These are phyloP conservation scores for Akanthomyces uredinophilus DNA, from an alignment of 2,329 filamentous ascomycete genomes.

Conservation along the genomic window DNA sequence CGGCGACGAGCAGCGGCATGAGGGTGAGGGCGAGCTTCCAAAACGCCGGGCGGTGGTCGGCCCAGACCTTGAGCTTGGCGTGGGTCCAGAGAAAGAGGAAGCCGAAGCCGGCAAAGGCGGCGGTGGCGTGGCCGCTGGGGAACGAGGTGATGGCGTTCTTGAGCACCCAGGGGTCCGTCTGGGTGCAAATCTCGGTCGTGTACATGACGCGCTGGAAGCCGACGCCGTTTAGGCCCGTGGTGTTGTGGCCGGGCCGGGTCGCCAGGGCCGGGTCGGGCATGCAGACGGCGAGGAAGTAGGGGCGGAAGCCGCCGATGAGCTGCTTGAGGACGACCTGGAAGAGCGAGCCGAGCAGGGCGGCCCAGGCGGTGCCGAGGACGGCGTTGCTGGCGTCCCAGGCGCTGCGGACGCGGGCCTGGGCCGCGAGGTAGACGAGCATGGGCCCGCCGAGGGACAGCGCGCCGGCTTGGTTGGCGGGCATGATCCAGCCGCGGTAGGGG, in stretches of 20 bases:
- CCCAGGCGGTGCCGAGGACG: conserved; percentile 55
- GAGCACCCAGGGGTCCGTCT: conserved; percentile 46
- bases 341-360: conserved; percentile 53
- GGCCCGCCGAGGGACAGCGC: conserved; percentile 54
- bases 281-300: conserved; percentile 61
- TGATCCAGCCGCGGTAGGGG: conserved; percentile 56
- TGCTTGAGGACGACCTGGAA: conserved; percentile 64
- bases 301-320: conserved; percentile 58
- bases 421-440: conserved; percentile 49
- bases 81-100: conserved; percentile 66
- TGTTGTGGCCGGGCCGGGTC: conserved; percentile 30
- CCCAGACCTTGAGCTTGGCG: conserved; percentile 66
- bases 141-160: conserved; percentile 60
- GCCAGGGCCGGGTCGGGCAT: conserved; percentile 47
- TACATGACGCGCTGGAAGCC: conserved; percentile 60
- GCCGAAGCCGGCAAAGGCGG: conserved; percentile 58
- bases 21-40: conserved; percentile 60
- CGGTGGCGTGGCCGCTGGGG: conserved; percentile 63
- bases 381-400: conserved; percentile 60
- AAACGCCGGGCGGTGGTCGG: conserved; percentile 59
- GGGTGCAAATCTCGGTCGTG: conserved; percentile 56
- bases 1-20: conserved; percentile 55
- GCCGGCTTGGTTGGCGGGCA: conserved; percentile 55
- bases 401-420: conserved; percentile 52
- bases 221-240: conserved; percentile 35